Percentiles rank a stretch among this genome's conserved stretches.
These are phyloP conservation scores for Solanum dulcamara DNA, from an alignment of 257 asterid species.

Conservation along the genomic window DNA sequence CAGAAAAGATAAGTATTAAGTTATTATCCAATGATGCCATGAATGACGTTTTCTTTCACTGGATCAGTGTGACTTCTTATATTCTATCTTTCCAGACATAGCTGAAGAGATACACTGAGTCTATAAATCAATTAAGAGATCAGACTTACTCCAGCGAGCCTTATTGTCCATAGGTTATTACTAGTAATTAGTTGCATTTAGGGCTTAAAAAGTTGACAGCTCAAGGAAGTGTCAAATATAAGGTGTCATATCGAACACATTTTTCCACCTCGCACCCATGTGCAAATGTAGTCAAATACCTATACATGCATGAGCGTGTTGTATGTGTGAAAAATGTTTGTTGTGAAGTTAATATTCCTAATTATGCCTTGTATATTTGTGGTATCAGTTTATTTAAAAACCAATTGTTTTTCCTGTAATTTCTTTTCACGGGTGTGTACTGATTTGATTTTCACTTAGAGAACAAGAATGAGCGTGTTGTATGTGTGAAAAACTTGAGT, in stretches of 20 bases:
- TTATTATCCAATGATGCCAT: not conserved
- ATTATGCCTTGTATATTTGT: not conserved
- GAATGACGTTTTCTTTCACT: not conserved
- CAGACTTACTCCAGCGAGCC: not conserved
- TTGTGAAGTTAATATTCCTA: not conserved
- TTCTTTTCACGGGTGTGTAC: not conserved
- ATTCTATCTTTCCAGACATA: not conserved
- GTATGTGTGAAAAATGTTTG: not conserved
- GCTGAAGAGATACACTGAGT: not conserved
- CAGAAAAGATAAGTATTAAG: not conserved
- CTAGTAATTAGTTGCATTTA: not conserved
- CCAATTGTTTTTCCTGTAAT: not conserved
- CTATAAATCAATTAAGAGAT: not conserved
- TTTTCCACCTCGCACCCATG: not conserved
- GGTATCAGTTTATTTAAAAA: not conserved
- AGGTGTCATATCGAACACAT: not conserved
- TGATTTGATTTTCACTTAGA: constrained; percentile 17
- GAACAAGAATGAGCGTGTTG: constrained; percentile 79
- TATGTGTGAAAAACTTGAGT: constrained; percentile 55
- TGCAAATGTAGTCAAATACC: not conserved
- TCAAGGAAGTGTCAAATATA: not conserved
- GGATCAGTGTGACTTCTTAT: not conserved
- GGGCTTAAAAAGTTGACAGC: not conserved
- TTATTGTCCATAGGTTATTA: not conserved
- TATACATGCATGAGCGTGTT: too few species aligned